These are phyloP conservation scores for Protomyces inundatus DNA, from an alignment of 1,139 yeast genomes.

Conservation along the genomic window DNA sequence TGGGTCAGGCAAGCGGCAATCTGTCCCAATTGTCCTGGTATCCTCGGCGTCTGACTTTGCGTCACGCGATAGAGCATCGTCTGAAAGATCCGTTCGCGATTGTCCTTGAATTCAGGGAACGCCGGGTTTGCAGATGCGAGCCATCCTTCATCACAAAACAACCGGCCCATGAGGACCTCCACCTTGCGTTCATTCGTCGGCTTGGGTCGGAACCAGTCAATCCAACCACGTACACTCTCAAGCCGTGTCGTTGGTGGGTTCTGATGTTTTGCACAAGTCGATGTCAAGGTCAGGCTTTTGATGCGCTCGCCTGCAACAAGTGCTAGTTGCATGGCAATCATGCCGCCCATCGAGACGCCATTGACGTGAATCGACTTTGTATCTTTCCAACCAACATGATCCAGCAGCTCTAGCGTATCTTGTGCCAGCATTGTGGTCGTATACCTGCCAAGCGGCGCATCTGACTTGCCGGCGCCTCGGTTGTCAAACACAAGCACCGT, in stretches of 20 bases:
- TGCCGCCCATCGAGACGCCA: constrained; percentile 26
- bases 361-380: constrained; percentile 9
- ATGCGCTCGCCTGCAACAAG: constrained; percentile 10
- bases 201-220: constrained; percentile 20
- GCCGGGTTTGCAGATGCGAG: constrained; percentile 1
- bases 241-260: constrained; percentile 23
- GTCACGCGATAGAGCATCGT: constrained; percentile 7
- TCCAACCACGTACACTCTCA: constrained; percentile 13
- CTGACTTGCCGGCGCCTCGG: constrained; percentile 15
- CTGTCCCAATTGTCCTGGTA: constrained; percentile 11
- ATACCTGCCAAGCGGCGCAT: constrained; percentile 22
- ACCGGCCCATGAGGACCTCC: background rate
- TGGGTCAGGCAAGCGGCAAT: constrained; percentile 21
- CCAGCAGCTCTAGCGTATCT: constrained; percentile 18
- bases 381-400: constrained; percentile 21
- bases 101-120: background rate
- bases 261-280: constrained; percentile 23
- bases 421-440: constrained; percentile 19
- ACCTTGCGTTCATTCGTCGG: background rate
- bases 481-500: constrained; percentile 12
- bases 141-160: constrained; percentile 10
- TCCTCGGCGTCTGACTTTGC: background rate
- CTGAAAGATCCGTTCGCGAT: constrained; percentile 6
- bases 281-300: constrained; percentile 10
- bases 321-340: constrained; percentile 21